Conservation (phyloP, 345 rosid species). For the Litchi chinensis region DNA sequence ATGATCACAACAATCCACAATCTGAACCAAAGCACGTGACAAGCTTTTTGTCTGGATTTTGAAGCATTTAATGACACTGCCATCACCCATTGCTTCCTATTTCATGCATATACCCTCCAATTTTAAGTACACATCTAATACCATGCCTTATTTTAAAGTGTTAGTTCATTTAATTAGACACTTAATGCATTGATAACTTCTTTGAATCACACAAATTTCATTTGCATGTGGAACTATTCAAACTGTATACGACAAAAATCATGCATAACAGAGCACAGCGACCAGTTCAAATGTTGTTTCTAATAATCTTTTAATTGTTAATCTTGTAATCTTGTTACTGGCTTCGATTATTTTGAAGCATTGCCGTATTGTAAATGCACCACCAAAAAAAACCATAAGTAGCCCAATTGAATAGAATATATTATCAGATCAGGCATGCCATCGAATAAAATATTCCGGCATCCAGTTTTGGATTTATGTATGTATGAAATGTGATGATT, state of each 20-base stretch:
- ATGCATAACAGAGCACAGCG: no score
- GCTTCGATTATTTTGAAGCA: conserved; percentile 1
- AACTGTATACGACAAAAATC: neutral
- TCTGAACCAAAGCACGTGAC: conserved; percentile 9
- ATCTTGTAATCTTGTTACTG: conserved; percentile 1
- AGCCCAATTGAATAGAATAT: neutral
- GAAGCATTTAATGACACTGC: neutral
- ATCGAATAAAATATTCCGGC: neutral
- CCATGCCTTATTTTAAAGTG: no score
- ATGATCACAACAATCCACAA: neutral
- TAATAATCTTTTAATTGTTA: neutral
- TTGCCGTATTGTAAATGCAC: neutral
- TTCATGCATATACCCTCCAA: neutral
- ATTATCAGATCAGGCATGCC: no score
- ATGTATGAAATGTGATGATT: neutral
- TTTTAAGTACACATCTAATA: no score
- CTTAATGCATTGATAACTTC: neutral
- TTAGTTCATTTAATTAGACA: neutral
- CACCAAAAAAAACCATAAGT: neutral
- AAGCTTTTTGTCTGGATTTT: neutral
- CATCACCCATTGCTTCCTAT: neutral
- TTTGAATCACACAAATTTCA: no score
- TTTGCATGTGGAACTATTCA: neutral
- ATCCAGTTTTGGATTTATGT: neutral
- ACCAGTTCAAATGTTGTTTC: neutral